These are phyloP conservation scores for Hortaea sp. DNA, from an alignment of 2,329 filamentous ascomycete species.

Conservation along the genomic window DNA sequence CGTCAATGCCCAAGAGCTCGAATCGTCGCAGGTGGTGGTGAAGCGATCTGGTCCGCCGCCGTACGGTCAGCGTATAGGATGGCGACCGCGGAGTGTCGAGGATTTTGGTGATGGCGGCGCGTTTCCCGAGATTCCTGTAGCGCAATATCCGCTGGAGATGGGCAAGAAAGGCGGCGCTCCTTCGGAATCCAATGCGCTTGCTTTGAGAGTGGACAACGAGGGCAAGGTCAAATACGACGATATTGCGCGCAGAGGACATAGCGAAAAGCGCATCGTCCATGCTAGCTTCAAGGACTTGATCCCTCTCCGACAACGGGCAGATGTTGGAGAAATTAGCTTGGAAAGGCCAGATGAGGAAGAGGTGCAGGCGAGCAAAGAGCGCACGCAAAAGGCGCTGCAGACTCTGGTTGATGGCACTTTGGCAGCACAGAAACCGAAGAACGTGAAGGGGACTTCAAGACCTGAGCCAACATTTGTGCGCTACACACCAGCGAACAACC, in stretches of 20 bases:
- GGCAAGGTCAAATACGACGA: slow-evolving; percentile 96
- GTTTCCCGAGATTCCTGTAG: slow-evolving; percentile 86
- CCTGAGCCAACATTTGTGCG: slow-evolving; percentile 87
- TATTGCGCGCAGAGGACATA: slow-evolving; percentile 82
- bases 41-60: slow-evolving; percentile 76
- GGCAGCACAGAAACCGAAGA: slow-evolving; percentile 91
- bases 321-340: slow-evolving; percentile 83
- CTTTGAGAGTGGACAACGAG: slow-evolving; percentile 82
- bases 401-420: slow-evolving; percentile 75
- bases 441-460: slow-evolving; percentile 68
- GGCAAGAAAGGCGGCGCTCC: slow-evolving; percentile 56
- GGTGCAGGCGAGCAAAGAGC: slow-evolving; percentile 72
- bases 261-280: slow-evolving; percentile 75
- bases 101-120: slow-evolving; percentile 95
- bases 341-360: slow-evolving; percentile 76
- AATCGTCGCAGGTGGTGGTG: slow-evolving; percentile 76
- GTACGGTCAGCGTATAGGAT: slow-evolving; percentile 79
- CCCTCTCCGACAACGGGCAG: slow-evolving; percentile 80
- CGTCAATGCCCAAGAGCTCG: slow-evolving; percentile 66
- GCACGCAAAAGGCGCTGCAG: slow-evolving; percentile 77
- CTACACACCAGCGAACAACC: slow-evolving; percentile 90
- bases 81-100: slow-evolving; percentile 78
- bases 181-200: slow-evolving; percentile 70
- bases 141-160: slow-evolving; percentile 94
- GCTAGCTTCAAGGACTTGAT: slow-evolving; percentile 96